phyloP scores from a whole-genome alignment of 495 filamentous ascomycete species.

The Penicillium maclennaniae region DNA sequence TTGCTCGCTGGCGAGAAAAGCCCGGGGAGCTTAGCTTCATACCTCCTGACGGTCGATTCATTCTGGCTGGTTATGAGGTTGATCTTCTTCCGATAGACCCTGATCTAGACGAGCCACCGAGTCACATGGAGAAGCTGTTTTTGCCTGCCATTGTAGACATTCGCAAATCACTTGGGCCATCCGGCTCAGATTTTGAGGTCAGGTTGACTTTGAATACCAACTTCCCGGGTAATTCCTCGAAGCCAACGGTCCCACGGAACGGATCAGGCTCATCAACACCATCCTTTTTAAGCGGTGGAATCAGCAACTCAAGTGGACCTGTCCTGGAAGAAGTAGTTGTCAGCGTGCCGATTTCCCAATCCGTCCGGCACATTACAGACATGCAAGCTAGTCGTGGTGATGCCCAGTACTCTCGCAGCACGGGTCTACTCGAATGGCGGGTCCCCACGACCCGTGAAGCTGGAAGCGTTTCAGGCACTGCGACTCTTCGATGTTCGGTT shows the following conservation, averaged over 20 bases:
- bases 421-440: slow-evolving; percentile 74
- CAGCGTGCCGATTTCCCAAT: slow-evolving; percentile 73
- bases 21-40: slow-evolving; percentile 92
- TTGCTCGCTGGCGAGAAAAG: slow-evolving; percentile 78
- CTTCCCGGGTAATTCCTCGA: slow-evolving; percentile 43
- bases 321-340: slow-evolving; percentile 76
- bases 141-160: slow-evolving; percentile 80
- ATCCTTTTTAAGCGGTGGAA: slow-evolving; percentile 55
- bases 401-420: slow-evolving; percentile 70
- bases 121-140: slow-evolving; percentile 61
- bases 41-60: slow-evolving; percentile 93
- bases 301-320: slow-evolving; percentile 50
- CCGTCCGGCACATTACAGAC: slow-evolving; percentile 82
- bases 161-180: slow-evolving; percentile 67
- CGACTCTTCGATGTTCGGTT: slow-evolving; percentile 77
- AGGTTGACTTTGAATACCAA: slow-evolving; percentile 67
- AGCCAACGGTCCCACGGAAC: slow-evolving; percentile 28
- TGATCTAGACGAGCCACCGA: slow-evolving; percentile 41
- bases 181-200: slow-evolving; percentile 84
- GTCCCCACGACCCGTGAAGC: slow-evolving; percentile 65
- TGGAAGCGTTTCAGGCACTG: slow-evolving; percentile 55
- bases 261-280: slow-evolving; percentile 58
- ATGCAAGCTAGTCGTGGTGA: slow-evolving; percentile 82
- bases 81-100: slow-evolving; percentile 70
- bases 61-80: slow-evolving; percentile 90